These are phyloP conservation scores for Trichoderma sp. DNA, from an alignment of 2,329 filamentous ascomycete species.

Conservation along the genomic window DNA sequence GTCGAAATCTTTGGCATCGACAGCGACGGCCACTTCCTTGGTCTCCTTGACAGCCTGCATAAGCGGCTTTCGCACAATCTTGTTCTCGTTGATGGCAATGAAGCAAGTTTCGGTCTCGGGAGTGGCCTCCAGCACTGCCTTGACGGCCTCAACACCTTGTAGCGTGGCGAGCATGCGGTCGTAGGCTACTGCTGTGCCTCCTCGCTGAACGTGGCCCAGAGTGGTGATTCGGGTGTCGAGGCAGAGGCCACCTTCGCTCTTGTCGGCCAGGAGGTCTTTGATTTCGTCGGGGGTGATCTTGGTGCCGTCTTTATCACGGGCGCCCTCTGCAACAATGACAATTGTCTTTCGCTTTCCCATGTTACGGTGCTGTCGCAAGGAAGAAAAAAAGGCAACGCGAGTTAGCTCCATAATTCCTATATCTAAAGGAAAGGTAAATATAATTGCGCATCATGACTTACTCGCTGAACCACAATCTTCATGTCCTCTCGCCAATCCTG, in stretches of 20 bases:
- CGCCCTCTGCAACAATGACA: slow-evolving; percentile 95
- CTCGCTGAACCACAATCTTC: slow-evolving; percentile 71
- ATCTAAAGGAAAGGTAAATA: not conserved
- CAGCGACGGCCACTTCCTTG: slow-evolving; percentile 77
- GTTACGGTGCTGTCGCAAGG: slow-evolving; percentile 63
- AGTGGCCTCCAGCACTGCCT: slow-evolving; percentile 82
- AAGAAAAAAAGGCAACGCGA: not conserved
- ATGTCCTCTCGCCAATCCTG: slow-evolving; percentile 89
- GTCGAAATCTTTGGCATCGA: slow-evolving; percentile 81
- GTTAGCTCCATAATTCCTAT: slow-evolving; percentile 4
- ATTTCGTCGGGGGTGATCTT: slow-evolving; percentile 80
- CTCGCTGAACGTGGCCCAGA: slow-evolving; percentile 94
- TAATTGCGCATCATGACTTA: slow-evolving; percentile 35
- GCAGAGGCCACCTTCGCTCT: slow-evolving; percentile 61
- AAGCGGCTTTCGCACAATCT: slow-evolving; percentile 86
- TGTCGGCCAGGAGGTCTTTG: slow-evolving; percentile 81
- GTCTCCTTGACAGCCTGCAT: slow-evolving; percentile 87
- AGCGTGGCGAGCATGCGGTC: slow-evolving; percentile 90
- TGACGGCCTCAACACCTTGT: slow-evolving; percentile 91
- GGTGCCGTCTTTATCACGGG: slow-evolving; percentile 77
- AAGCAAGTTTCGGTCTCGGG: slow-evolving; percentile 89
- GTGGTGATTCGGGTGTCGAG: slow-evolving; percentile 94
- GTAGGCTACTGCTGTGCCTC: slow-evolving; percentile 87
- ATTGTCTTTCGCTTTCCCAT: slow-evolving; percentile 96
- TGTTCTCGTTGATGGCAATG: slow-evolving; percentile 96